phyloP scores from a whole-genome alignment of 1,284 basidiomycete species.

The Microbotryum intermedium region DNA sequence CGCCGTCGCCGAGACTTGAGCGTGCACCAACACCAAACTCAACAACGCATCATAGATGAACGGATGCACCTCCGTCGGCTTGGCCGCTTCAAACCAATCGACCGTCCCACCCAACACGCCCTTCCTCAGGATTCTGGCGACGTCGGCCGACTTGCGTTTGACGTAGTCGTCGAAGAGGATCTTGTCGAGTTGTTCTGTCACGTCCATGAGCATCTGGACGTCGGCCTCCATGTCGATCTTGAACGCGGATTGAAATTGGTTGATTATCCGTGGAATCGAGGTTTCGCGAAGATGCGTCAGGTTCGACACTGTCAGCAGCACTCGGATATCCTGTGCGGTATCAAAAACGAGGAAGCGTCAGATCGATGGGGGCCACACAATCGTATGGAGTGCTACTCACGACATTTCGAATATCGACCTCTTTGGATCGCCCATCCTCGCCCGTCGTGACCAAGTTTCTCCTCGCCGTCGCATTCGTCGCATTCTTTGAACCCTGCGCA shows the following conservation, averaged over 20 bases:
- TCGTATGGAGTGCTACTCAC: conserved; percentile 12
- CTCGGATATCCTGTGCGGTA: conserved; percentile 61
- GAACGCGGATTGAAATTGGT: conserved; percentile 69
- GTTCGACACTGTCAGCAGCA: conserved; percentile 84
- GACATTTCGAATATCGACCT: conserved; percentile 37
- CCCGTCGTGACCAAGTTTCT: conserved; percentile 19
- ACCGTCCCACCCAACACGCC: conserved; percentile 72
- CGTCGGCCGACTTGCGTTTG: conserved; percentile 60
- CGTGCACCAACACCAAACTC: conserved; percentile 82
- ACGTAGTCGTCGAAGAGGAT: conserved; percentile 80
- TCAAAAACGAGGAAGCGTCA: not conserved
- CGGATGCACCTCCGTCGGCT: conserved; percentile 68
- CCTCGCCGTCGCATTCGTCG: conserved; percentile 15
- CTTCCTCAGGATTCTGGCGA: conserved; percentile 60
- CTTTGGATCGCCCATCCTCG: conserved; percentile 29
- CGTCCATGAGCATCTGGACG: conserved; percentile 63
- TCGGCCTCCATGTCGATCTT: conserved; percentile 68
- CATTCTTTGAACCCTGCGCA: not conserved
- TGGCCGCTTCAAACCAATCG: conserved; percentile 68
- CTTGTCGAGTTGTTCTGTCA: conserved; percentile 73
- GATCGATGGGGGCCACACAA: not conserved
- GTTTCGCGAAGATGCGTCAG: conserved; percentile 63
- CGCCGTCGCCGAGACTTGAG: conserved; percentile 73
- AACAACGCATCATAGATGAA: conserved; percentile 89
- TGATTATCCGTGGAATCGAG: conserved; percentile 69